Conservation (phyloP, 2,329 filamentous ascomycete species). For the Neoscytalidium dimidiatum region DNA sequence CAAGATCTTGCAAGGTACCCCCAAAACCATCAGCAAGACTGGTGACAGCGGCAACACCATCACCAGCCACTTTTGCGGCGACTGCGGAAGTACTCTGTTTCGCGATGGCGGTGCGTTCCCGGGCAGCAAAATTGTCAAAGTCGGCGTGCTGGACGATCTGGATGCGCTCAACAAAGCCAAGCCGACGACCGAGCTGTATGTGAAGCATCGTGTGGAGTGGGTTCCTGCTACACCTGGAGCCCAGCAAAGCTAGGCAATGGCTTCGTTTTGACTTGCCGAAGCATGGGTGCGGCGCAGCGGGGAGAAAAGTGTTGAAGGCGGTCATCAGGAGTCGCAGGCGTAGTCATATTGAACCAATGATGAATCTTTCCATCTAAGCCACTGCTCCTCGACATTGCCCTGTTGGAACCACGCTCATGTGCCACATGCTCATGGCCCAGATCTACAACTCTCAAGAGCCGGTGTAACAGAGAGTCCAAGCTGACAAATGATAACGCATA, state of each 20-base stretch:
- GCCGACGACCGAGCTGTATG: constrained; percentile 42
- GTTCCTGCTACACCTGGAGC: constrained; percentile 27
- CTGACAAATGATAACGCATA: neutral
- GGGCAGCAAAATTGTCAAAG: constrained; percentile 7
- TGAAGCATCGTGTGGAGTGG: constrained; percentile 42
- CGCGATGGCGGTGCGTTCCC: neutral
- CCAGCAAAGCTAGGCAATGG: neutral
- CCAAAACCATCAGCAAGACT: constrained; percentile 53
- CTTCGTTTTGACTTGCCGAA: neutral
- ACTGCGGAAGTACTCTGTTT: constrained; percentile 16
- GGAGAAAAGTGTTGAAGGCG: neutral
- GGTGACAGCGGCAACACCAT: constrained; percentile 58
- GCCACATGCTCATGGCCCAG: too few species aligned
- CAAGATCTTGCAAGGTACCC: constrained; percentile 49
- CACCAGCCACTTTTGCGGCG: constrained; percentile 54
- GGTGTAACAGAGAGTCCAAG: neutral
- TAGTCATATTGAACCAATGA: neutral
- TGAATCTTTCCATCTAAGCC: neutral
- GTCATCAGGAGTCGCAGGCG: neutral
- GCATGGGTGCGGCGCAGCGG: neutral
- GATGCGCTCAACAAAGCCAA: constrained; percentile 33
- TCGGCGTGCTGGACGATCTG: constrained; percentile 8
- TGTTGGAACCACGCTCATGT: neutral
- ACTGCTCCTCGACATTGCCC: neutral
- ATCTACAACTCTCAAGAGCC: too few species aligned